Percentiles rank a stretch among this genome's conserved stretches.
Conservation (phyloP, 805 yeast species). For the Saccharomycopsis sp. region DNA sequence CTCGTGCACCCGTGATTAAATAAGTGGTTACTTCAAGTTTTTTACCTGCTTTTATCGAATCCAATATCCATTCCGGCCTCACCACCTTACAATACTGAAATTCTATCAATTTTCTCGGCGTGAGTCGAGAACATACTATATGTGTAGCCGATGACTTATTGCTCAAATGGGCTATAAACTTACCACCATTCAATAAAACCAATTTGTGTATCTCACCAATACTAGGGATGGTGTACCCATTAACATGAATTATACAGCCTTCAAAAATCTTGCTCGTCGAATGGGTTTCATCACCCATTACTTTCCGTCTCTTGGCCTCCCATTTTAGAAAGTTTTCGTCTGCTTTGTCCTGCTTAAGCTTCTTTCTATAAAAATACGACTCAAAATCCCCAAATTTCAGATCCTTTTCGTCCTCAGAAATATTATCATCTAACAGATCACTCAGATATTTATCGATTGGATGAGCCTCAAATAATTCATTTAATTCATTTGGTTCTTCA, state of each 20-base stretch:
- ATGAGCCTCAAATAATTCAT: neutral
- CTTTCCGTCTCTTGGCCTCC: conserved; percentile 35
- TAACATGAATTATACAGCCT: conserved; percentile 68
- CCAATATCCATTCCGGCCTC: conserved; percentile 73
- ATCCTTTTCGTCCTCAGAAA: conserved; percentile 5
- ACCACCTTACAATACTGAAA: conserved; percentile 70
- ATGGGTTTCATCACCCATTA: conserved; percentile 13
- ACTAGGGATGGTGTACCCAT: conserved; percentile 85
- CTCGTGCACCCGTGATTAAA: conserved; percentile 41
- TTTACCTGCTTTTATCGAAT: conserved; percentile 44
- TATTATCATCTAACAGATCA: neutral
- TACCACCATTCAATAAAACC: conserved; percentile 76
- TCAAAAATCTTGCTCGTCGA: conserved; percentile 40
- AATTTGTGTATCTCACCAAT: conserved; percentile 62
- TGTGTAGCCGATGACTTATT: conserved; percentile 78
- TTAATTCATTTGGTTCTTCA: neutral
- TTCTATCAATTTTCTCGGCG: conserved; percentile 67
- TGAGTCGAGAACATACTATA: conserved; percentile 69
- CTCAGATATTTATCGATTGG: neutral
- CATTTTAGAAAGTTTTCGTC: conserved; percentile 46
- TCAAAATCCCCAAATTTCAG: conserved; percentile 58
- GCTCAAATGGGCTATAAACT: conserved; percentile 57
- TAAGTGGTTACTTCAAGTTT: conserved; percentile 69
- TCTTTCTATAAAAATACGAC: conserved; percentile 59
- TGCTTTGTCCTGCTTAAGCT: conserved; percentile 51